Evolutionary conservation across 163 green algal genomes (phyloP), one percentile per base, ranked within the genome.

Genomic region (Chloromonas sp.): DNA sequence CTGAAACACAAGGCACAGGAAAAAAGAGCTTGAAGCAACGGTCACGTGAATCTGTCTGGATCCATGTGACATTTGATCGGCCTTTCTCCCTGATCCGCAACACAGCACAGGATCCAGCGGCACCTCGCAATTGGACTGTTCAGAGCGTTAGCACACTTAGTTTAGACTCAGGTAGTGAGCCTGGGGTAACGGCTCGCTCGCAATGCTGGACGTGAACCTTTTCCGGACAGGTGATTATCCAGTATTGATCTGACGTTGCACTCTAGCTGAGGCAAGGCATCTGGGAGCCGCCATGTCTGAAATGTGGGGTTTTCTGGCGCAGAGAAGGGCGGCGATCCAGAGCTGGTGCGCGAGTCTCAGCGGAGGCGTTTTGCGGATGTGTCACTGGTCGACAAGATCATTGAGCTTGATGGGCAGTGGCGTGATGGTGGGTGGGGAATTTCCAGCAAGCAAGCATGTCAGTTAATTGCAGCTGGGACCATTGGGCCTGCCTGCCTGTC

Each of bases 121-220:
- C 36, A 36, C 36, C 36, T 36, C 36, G 36, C 36, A 36, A 36
- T 36, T 36, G 36, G 36, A 36, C 36, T 36, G 36, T 36, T 36
- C 36, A 36, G 36, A 36, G 36, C 36, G 36, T 36, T 36, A 36
- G 36, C 36, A 36, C 36, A 36, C 36, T 36, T 36, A 36, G 36
- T 36, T 36, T 36, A 36, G 36, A 36, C 36, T 36, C 36, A 36
- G 36, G 36, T 36, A 36, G 36, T 36, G 36, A 36, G 36, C 36
- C 36, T 36, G 66, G 66, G 5, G 66, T 5, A 74, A 74, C 5
- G 11, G 66, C 66, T 15, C 66, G 11, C 66, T 15, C 71, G 71
- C 13, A 81, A 99, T 99, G 97, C 89, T 99, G 58, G 97, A 99
- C 85, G 98, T 99, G 86, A 98, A 98, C 82, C 81, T 98, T 0